These are phyloP conservation scores for Blastomyces silverae DNA, from an alignment of 2,329 filamentous ascomycete genomes.

Conservation along the genomic window DNA sequence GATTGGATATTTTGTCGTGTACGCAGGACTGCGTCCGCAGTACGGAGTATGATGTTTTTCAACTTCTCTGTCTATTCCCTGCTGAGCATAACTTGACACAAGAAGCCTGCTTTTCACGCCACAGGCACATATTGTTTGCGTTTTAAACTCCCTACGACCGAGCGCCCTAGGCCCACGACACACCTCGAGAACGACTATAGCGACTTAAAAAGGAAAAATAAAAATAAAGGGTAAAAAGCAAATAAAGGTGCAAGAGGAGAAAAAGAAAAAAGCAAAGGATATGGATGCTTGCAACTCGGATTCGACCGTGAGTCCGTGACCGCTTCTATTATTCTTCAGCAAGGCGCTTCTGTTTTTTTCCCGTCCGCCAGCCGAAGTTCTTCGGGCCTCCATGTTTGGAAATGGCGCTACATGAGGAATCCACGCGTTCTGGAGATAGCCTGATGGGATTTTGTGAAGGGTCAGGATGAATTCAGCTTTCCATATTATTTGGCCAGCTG, in stretches of 20 bases:
- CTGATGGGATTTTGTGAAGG: background rate
- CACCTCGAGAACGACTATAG: background rate
- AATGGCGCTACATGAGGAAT: background rate
- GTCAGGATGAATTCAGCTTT: background rate
- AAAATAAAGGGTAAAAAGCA: too few relatives aligned
- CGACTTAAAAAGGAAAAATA: background rate
- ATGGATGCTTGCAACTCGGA: background rate
- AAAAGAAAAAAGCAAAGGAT: background rate
- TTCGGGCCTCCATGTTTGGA: background rate
- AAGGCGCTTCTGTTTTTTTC: too few relatives aligned
- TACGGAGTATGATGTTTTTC: too few relatives aligned
- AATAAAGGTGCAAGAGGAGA: background rate
- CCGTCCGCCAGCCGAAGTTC: background rate
- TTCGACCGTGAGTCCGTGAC: too few relatives aligned
- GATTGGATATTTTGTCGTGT: too few relatives aligned
- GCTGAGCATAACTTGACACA: background rate
- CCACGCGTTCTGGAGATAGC: background rate
- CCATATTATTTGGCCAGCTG: background rate
- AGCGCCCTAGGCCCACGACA: background rate
- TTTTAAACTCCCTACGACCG: background rate
- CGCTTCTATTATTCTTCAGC: too few relatives aligned
- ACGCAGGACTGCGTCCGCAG: too few relatives aligned
- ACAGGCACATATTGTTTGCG: background rate
- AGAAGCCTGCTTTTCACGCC: background rate
- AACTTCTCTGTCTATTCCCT: background rate